Evolutionary conservation across 2,329 filamentous ascomycete genomes (phyloP).

Genomic region (Ophidiomyces ophidiicola): DNA sequence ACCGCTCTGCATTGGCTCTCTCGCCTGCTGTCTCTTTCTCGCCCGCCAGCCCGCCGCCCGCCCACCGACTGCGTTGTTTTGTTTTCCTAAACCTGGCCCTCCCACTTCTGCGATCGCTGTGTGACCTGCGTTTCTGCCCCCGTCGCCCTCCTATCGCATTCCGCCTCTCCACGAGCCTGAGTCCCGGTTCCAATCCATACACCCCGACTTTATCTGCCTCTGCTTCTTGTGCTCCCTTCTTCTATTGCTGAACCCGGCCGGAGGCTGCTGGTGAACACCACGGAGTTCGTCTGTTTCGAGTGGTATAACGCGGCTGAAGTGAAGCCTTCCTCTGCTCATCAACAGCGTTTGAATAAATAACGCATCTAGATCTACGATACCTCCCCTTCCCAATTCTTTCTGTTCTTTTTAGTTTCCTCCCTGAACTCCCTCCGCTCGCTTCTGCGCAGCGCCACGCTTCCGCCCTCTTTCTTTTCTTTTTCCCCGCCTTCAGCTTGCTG

Average conservation of each 20-base stretch:
- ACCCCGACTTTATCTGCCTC: not conserved
- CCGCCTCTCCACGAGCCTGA: conserved; percentile 4
- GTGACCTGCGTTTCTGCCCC: conserved; percentile 4
- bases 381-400: not conserved
- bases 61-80: conserved; percentile 1
- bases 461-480: conserved; percentile 19
- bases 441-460: conserved; percentile 19
- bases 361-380: conserved; percentile 1
- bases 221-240: not conserved
- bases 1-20: not conserved
- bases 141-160: conserved; percentile 3
- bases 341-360: not conserved
- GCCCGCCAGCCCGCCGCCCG: not conserved
- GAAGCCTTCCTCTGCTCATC: not conserved
- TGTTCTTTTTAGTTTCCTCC: not conserved
- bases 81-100: conserved; percentile 7
- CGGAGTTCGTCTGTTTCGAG: not conserved
- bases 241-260: not conserved
- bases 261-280: conserved; percentile 3
- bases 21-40: not conserved
- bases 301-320: conserved; percentile 7
- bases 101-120: conserved; percentile 2
- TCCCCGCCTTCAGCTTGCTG: conserved; percentile 11
- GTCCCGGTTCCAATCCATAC: no score
- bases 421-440: conserved; percentile 16